These are phyloP conservation scores for Fusarium sp. DNA, from an alignment of 2,329 filamentous ascomycete genomes.

Conservation along the genomic window DNA sequence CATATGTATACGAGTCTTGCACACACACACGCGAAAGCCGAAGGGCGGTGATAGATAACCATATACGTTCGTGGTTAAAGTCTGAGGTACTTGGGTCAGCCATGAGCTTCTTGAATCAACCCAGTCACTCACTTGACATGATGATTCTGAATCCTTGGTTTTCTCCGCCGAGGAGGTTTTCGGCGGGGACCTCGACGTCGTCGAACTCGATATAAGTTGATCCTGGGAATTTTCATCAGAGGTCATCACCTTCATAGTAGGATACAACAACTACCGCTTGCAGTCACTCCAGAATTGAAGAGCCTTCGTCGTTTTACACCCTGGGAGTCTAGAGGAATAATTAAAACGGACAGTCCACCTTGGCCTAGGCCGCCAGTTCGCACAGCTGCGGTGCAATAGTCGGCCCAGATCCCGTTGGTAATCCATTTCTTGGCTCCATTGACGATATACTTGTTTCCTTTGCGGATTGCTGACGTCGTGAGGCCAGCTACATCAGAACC, in stretches of 20 bases:
- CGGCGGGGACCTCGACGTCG: constrained; percentile 29
- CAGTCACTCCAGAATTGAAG: constrained; percentile 28
- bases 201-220: constrained; percentile 37
- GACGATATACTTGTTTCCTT: constrained; percentile 29
- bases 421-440: constrained; percentile 41
- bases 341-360: constrained; percentile 22
- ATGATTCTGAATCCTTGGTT: constrained; percentile 35
- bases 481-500: constrained; percentile 40
- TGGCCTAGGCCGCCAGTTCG: constrained; percentile 25
- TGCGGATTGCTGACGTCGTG: constrained; percentile 17
- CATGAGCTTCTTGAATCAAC: no score
- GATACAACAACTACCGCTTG: constrained; percentile 1
- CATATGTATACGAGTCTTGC: constrained; percentile 53
- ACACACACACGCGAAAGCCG: no score
- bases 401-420: constrained; percentile 30
- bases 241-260: no score
- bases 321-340: constrained; percentile 17
- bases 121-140: constrained; percentile 27
- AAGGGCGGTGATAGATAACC: constrained; percentile 31
- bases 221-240: no score
- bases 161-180: constrained; percentile 29
- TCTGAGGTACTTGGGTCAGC: constrained; percentile 50
- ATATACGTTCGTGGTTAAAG: constrained; percentile 70
- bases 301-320: constrained; percentile 28
- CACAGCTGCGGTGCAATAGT: constrained; percentile 38